These are phyloP conservation scores for Metschnikowia cubensis DNA, from an alignment of 805 yeast genomes.

Conservation along the genomic window DNA sequence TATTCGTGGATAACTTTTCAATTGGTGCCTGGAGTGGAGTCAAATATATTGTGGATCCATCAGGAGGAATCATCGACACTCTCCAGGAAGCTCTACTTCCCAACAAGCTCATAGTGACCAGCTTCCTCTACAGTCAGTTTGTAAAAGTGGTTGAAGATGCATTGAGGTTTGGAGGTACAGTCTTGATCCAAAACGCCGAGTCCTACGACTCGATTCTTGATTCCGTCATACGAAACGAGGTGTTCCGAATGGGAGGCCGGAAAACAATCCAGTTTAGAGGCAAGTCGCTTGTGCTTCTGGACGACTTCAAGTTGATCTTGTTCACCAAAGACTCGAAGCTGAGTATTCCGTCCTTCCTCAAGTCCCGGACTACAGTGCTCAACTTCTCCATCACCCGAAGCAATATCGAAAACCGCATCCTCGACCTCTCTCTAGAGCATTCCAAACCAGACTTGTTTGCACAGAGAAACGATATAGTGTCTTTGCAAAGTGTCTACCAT, in stretches of 20 bases:
- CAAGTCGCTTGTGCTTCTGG: slow-evolving; percentile 62
- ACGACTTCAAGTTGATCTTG: slow-evolving; percentile 57
- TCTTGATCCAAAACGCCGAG: slow-evolving; percentile 78
- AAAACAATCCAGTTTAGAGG: slow-evolving; percentile 56
- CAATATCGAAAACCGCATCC: slow-evolving; percentile 58
- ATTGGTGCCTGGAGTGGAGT: slow-evolving; percentile 41
- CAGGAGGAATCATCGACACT: slow-evolving; percentile 33
- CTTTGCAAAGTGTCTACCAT: slow-evolving; percentile 57
- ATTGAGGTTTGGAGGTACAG: slow-evolving; percentile 72
- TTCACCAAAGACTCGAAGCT: slow-evolving; percentile 56
- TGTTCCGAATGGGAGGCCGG: slow-evolving; percentile 66
- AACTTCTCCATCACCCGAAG: slow-evolving; percentile 73
- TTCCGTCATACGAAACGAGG: slow-evolving; percentile 58
- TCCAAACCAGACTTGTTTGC: slow-evolving; percentile 65
- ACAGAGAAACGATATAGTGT: slow-evolving; percentile 50
- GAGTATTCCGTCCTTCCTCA: slow-evolving; percentile 49
- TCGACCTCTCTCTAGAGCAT: slow-evolving; percentile 50
- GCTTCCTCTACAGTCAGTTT: slow-evolving; percentile 68
- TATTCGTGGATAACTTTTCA: slow-evolving; percentile 60
- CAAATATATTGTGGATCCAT: slow-evolving; percentile 74
- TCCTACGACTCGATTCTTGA: slow-evolving; percentile 69
- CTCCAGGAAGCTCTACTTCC: slow-evolving; percentile 29
- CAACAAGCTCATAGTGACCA: slow-evolving; percentile 48
- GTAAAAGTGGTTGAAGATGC: slow-evolving; percentile 72
- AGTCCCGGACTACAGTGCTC: slow-evolving; percentile 57